Evolutionary conservation across 306 rosid species (phyloP), one percentile per base, ranked within the genome.

Genomic region (Spatholobus suberectus): DNA sequence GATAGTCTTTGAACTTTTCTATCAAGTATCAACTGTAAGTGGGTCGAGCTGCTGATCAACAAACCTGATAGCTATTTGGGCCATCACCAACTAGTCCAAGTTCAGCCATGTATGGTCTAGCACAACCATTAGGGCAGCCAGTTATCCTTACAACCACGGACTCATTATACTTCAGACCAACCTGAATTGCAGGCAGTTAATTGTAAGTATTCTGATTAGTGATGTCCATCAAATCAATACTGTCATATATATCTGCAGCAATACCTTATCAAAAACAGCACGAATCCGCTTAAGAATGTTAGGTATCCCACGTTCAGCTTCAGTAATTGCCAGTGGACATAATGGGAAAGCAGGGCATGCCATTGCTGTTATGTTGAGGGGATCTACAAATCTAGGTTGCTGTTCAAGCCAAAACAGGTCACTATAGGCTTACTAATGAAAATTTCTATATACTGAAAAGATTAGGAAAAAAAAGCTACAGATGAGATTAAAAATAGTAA

Each of bases 291-390:
- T 96, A 47, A 96, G 99, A 79, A 96, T 83, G 89, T 87, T 77
- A 37, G 98, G 97, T 81, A 91, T 94, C 75, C 98, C 99, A 17
- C 98, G 94, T 81, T 96, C 99, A 73, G 99, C 98, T 88, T 96
- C 99, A 80, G 98, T 88, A 73, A 96, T 91, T 73, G 99, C 99
- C 84, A 96, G 79, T 54, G 99, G 99, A 77, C 99, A 96, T 51
- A 96, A 94, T 63, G 99, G 99, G 52, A 96, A 86, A 74, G 99
- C 98, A 29, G 99, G 99, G 89, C 99, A 96, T 27, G 99, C 99
- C 99, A 96, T 94, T 17, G 99, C 98, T 26, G 97, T 96, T 83
- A 91, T 1, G 82, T 96, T 96, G 81, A 96, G 98, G 75, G 98
- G 98, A 80, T 96, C 99, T 49, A 96, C 97, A 82, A 77, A 86